phyloP scores from a whole-genome alignment of 1,139 yeast species.

The Pichia sp. region DNA sequence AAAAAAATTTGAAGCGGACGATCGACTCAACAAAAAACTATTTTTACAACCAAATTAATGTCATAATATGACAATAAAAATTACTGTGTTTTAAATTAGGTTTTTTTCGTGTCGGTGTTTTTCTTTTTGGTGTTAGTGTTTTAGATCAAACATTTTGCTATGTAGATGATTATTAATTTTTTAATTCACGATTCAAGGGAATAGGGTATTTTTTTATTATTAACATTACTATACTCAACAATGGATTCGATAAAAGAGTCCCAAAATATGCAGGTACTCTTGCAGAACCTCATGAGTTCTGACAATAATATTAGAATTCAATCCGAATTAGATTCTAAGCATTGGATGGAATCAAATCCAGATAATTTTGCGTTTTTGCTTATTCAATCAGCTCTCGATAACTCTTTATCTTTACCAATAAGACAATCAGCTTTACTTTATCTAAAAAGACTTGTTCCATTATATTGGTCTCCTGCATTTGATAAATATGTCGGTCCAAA shows the following conservation, averaged over 20 bases:
- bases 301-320: conserved; percentile 25
- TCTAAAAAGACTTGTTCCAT: conserved; percentile 61
- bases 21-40: too few relatives aligned
- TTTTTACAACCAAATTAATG: too few relatives aligned
- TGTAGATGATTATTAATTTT: too few relatives aligned
- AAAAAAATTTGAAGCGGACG: too few relatives aligned
- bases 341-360: conserved; percentile 20
- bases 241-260: background rate
- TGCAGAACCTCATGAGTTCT: conserved; percentile 15
- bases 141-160: too few relatives aligned
- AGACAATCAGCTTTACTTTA: conserved; percentile 69
- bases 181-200: too few relatives aligned
- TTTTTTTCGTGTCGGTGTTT: too few relatives aligned
- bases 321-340: conserved; percentile 26
- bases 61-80: too few relatives aligned
- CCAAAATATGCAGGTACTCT: background rate
- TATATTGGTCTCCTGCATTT: conserved; percentile 83
- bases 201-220: too few relatives aligned
- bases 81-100: too few relatives aligned
- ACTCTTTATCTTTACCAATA: conserved; percentile 9
- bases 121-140: too few relatives aligned
- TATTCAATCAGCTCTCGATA: conserved; percentile 19
- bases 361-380: conserved; percentile 19
- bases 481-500: conserved; percentile 62
- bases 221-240: too few relatives aligned